Evolutionary conservation across 306 rosid species (phyloP).

Genomic region (Glycine tomentella): DNA sequence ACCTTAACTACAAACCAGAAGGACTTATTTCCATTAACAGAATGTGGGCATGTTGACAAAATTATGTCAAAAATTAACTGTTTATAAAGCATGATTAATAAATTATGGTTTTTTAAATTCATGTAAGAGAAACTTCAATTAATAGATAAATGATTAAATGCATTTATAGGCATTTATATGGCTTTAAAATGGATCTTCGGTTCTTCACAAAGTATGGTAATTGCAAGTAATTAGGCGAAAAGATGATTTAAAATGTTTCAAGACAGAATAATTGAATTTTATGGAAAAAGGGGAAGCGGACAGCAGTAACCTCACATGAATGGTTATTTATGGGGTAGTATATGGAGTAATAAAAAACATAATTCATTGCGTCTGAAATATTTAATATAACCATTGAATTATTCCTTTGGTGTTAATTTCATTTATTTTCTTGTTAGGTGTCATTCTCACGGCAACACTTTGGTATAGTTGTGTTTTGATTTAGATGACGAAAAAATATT

Average conservation of each 20-base stretch:
- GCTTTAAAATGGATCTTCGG: background rate
- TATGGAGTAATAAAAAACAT: too few species aligned
- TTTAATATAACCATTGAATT: background rate
- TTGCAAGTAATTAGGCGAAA: background rate
- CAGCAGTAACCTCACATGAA: background rate
- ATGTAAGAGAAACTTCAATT: background rate
- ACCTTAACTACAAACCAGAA: background rate
- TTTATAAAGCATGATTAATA: background rate
- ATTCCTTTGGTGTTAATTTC: background rate
- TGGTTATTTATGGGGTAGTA: background rate
- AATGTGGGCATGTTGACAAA: conserved; percentile 17
- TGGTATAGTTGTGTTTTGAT: too few species aligned
- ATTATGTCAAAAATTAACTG: background rate
- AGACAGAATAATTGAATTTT: background rate
- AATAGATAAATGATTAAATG: conserved; percentile 13
- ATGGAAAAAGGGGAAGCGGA: background rate
- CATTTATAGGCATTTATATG: background rate
- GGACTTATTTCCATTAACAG: background rate
- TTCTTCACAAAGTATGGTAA: background rate
- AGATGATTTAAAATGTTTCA: background rate
- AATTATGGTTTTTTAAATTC: conserved; percentile 17
- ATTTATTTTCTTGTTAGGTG: background rate
- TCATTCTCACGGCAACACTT: background rate
- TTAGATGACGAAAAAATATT: too few species aligned
- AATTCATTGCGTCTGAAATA: background rate